These are phyloP conservation scores for Arthroderma uncinatum DNA, from an alignment of 2,329 filamentous ascomycete species.

Conservation along the genomic window DNA sequence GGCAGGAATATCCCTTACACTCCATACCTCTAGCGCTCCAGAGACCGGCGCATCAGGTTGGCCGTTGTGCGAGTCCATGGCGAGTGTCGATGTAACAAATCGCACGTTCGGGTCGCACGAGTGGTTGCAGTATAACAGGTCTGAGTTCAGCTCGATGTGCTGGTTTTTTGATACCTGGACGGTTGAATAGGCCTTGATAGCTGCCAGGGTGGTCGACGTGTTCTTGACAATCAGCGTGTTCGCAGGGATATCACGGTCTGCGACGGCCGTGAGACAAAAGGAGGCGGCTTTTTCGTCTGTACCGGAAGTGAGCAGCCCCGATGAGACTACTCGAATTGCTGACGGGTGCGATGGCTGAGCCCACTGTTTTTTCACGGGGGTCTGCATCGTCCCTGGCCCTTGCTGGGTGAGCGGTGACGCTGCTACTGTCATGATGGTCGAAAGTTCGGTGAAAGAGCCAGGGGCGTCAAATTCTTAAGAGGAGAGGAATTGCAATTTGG, in stretches of 20 bases:
- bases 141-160: slow-evolving; percentile 54
- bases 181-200: slow-evolving; percentile 47
- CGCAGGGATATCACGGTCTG: slow-evolving; percentile 45
- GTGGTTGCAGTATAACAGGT: slow-evolving; percentile 58
- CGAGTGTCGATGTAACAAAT: slow-evolving; percentile 42
- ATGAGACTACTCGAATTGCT: slow-evolving; percentile 12
- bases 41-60: slow-evolving; percentile 18
- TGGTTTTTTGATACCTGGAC: slow-evolving; percentile 48
- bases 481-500: too few species aligned
- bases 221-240: slow-evolving; percentile 58
- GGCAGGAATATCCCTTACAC: slow-evolving; percentile 14
- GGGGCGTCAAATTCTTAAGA: too few species aligned
- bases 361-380: slow-evolving; percentile 11
- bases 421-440: slow-evolving; percentile 9
- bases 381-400: slow-evolving; percentile 2
- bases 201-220: slow-evolving; percentile 35
- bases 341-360: slow-evolving; percentile 14
- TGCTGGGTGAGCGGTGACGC: neutral
- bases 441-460: neutral
- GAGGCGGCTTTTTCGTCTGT: slow-evolving; percentile 32
- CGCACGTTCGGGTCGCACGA: slow-evolving; percentile 56
- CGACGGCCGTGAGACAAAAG: slow-evolving; percentile 51
- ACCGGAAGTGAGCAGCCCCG: slow-evolving; percentile 11
- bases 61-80: slow-evolving; percentile 47
- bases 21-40: slow-evolving; percentile 16